These are phyloP conservation scores for Oryza brachyantha DNA, from an alignment of 176 grass and related monocot genomes.

Conservation along the genomic window DNA sequence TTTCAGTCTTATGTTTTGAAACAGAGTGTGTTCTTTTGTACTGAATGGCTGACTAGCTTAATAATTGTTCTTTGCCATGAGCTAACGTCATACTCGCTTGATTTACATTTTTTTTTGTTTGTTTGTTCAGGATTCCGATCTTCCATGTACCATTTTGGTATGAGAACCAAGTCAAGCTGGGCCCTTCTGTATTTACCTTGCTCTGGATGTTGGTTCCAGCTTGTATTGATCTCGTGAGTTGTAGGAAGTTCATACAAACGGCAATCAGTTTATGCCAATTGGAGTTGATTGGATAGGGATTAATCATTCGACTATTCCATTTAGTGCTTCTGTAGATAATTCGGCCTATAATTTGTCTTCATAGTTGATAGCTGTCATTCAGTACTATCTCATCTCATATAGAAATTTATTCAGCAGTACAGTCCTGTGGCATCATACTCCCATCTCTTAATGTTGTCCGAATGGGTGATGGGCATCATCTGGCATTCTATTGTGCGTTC, in stretches of 20 bases:
- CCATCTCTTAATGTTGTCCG: background rate
- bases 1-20: background rate
- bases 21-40: too few relatives aligned
- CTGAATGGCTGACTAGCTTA: background rate
- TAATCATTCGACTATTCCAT: slow-evolving; percentile 32
- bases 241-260: slow-evolving; percentile 31
- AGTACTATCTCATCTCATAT: background rate
- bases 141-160: background rate
- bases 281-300: slow-evolving; percentile 33
- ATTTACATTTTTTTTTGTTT: background rate
- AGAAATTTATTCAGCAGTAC: background rate
- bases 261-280: slow-evolving; percentile 1
- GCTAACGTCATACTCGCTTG: background rate
- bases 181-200: background rate
- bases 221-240: slow-evolving; percentile 19
- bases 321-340: slow-evolving; percentile 26
- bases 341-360: slow-evolving; percentile 2
- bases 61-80: background rate
- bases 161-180: background rate
- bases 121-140: slow-evolving; percentile 15
- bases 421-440: background rate
- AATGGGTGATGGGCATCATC: background rate
- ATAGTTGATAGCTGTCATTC: background rate
- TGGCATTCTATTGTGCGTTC: background rate
- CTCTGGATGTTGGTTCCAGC: slow-evolving; percentile 25